Base-by-base conservation (phyloP, 2,329 filamentous ascomycete genomes). In the Colletotrichum eremochloae region DNA sequence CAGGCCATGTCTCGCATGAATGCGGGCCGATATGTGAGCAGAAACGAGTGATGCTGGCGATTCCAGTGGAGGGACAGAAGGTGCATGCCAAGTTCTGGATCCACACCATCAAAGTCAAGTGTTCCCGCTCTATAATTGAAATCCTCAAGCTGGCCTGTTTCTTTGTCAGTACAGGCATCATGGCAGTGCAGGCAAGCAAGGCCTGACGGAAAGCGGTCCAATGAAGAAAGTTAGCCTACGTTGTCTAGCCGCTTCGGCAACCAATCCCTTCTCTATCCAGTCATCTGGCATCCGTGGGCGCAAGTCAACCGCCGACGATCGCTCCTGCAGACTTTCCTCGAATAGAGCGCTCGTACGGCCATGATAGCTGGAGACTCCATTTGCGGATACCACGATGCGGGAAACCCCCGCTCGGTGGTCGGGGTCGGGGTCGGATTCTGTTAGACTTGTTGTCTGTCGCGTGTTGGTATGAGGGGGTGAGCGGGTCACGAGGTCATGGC, bases 101-200 rank as follows among this genome's bases (percentile, higher is more conserved):
- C 83, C 1, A 89, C 83, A 1, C 86, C 87, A 74, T 89, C 87
- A 76, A 90, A 89, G 75, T 90, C 87, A 3, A 89, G 81, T 65
- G 83, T 84, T 1, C 81, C 82, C 20, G 82, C 78, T 5, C 81
- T 78, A 52, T 84, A 81, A 72, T 88, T 85, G 67, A 88, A 78
- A 0, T 81, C 80, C 68, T 89, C 87, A 12, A 88, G 77, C 68
- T 89, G 87, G 9, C 75, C 82, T 84, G 55, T 12, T 12, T 7
- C 5, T 0, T 33, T 20, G 36, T 69, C 44, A 71, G 15, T 15
- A 6, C 6, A 24, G 11, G n/a, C 11, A 15, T 5, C 14, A 14
- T n/a, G 15, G 36, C 38, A 55, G 44, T 8, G n/a, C n/a, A 24
- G 24, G 24, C 24, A 24, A 24, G 24, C 24, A 5, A 50, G 62